phyloP scores from a whole-genome alignment of 164 flowering plant species.

The Kingdonia uniflora region DNA sequence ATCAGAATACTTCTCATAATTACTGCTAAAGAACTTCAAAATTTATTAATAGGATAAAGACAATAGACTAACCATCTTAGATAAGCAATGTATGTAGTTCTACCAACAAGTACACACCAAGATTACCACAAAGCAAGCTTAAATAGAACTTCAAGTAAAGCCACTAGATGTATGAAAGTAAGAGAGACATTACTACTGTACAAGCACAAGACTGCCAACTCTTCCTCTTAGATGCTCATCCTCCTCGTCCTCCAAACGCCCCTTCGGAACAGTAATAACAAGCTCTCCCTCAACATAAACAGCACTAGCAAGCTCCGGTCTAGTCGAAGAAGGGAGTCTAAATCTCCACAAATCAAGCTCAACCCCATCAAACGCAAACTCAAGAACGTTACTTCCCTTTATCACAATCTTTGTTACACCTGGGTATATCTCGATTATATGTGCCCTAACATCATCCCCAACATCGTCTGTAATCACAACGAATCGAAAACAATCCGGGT shows the following conservation, averaged over 20 bases:
- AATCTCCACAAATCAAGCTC: slow-evolving; percentile 81
- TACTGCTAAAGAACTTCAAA: too few species aligned
- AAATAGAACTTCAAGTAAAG: too few species aligned
- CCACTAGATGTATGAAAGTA: too few species aligned
- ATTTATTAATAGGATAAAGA: too few species aligned
- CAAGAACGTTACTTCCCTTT: slow-evolving; percentile 24
- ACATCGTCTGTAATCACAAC: slow-evolving; percentile 25
- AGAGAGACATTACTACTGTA: slow-evolving; percentile 34
- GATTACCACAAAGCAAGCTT: too few species aligned
- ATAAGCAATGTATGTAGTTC: too few species aligned
- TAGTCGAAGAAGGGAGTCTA: slow-evolving; percentile 57
- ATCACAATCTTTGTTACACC: slow-evolving; percentile 72
- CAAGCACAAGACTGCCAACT: slow-evolving; percentile 46
- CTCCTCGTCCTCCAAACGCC: slow-evolving; percentile 4
- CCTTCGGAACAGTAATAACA: slow-evolving; percentile 78
- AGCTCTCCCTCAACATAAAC: slow-evolving; percentile 58
- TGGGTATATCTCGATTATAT: slow-evolving; percentile 50
- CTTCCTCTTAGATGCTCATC: slow-evolving; percentile 29
- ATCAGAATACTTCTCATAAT: too few species aligned
- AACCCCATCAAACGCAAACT: slow-evolving; percentile 34
- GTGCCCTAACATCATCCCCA: slow-evolving; percentile 34
- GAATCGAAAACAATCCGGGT: slow-evolving; percentile 42
- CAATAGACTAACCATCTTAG: too few species aligned
- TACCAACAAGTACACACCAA: too few species aligned
- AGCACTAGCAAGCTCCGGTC: slow-evolving; percentile 66